Evolutionary conservation across 2,329 filamentous ascomycete species (phyloP).

Genomic region (Ceratocystis alfenasii): DNA sequence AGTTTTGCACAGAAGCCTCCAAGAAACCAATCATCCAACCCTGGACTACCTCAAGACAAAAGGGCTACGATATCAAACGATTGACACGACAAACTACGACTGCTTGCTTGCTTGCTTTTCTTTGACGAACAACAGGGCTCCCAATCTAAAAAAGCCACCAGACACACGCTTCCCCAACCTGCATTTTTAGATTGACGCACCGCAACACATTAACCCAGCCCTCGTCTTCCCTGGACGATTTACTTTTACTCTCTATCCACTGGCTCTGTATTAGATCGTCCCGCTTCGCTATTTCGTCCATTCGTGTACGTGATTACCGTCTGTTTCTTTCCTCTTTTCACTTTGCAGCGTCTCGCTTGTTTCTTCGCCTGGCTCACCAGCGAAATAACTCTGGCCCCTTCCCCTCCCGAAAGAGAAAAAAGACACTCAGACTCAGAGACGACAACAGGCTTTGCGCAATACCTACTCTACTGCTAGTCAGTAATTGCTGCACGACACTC

Average conservation of each 20-base stretch:
- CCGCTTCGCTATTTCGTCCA: neutral
- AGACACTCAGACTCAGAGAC: constrained; percentile 5
- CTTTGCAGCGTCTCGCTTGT: constrained; percentile 11
- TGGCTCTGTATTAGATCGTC: constrained; percentile 5
- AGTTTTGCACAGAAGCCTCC: neutral
- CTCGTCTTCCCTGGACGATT: neutral
- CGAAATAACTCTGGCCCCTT: constrained; percentile 8
- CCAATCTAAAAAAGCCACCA: constrained; percentile 7
- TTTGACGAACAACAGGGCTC: constrained; percentile 8
- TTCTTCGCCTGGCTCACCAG: constrained; percentile 7
- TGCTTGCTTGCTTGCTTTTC: neutral
- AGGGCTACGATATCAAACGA: constrained; percentile 11
- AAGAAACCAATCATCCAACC: neutral
- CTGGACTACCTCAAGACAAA: neutral
- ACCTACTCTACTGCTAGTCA: constrained; percentile 10
- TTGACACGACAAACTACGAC: constrained; percentile 11
- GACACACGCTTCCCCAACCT: constrained; percentile 10
- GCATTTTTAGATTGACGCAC: constrained; percentile 10
- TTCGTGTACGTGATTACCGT: neutral
- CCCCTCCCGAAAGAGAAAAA: neutral
- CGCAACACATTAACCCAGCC: neutral
- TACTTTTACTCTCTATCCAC: constrained; percentile 5
- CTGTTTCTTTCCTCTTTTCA: constrained; percentile 1
- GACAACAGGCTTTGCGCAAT: constrained; percentile 9
- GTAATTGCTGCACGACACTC: constrained; percentile 7